A percentile compares a stretch with the other conserved stretches of the same genome.
Evolutionary conservation across 345 rosid genomes (phyloP).

Genomic region (Erucastrum elatum): DNA sequence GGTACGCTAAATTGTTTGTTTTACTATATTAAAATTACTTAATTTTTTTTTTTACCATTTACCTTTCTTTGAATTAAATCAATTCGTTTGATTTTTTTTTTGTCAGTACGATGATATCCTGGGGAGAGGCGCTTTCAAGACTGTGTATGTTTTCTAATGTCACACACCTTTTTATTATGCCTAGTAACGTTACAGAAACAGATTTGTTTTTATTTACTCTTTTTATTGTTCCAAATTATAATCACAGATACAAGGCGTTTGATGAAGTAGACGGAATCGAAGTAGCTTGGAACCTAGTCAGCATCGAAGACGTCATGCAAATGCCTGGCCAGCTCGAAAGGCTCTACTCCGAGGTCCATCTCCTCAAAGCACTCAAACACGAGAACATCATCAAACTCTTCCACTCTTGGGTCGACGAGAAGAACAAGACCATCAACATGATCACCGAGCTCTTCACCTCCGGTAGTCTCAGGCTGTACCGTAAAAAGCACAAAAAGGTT

Average conservation of each 20-base stretch:
- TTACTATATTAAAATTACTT: no score
- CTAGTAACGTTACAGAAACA: no score
- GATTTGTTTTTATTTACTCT: no score
- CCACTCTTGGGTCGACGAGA: slow-evolving; percentile 88
- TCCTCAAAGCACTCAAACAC: slow-evolving; percentile 75
- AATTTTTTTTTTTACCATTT: background rate
- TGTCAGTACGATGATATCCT: slow-evolving; percentile 72
- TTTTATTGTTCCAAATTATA: background rate
- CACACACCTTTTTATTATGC: slow-evolving; percentile 17
- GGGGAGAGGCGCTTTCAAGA: slow-evolving; percentile 97
- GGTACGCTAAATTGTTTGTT: slow-evolving; percentile 33
- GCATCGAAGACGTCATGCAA: slow-evolving; percentile 75
- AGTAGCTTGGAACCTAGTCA: slow-evolving; percentile 91
- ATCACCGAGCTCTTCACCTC: slow-evolving; percentile 95
- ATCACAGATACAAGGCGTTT: slow-evolving; percentile 78
- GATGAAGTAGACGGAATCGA: slow-evolving; percentile 87
- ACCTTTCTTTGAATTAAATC: background rate
- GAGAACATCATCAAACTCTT: slow-evolving; percentile 75
- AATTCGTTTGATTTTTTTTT: slow-evolving; percentile 18
- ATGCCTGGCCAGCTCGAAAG: slow-evolving; percentile 72
- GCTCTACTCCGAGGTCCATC: slow-evolving; percentile 81
- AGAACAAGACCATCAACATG: slow-evolving; percentile 82
- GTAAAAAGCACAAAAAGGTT: slow-evolving; percentile 72
- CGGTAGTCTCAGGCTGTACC: slow-evolving; percentile 79
- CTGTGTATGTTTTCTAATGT: slow-evolving; percentile 75